Base-by-base conservation (phyloP, 768 basidiomycete species). In the Tulasnella sp. region DNA sequence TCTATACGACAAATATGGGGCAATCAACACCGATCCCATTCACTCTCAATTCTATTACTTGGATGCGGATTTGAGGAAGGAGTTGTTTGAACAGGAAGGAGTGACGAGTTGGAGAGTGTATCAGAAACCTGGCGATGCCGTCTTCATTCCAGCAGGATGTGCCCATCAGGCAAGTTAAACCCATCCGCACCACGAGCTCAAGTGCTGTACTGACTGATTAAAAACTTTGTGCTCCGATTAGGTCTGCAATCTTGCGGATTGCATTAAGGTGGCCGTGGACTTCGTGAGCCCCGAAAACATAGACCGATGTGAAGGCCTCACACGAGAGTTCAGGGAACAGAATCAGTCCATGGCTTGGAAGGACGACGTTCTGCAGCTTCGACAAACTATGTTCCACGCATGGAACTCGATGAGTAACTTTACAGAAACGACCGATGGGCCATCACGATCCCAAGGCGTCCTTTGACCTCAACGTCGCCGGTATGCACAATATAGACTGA, bases 221-320 rank as follows among this genome's bases (percentile, higher is more conserved):
- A n/a, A n/a, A n/a, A n/a, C n/a, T n/a, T n/a, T n/a, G 43, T 29
- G 69, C 41, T 73, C 68, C 58, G 71, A 70, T 65, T 65, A 19
- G 83, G 93, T 96, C 8, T 86, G 87, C 65, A 96, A 97, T 69
- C 73, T 93, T 52, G 79, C 90, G n/a, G 92, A 96, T 70, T 94
- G 89, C 67, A 84, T 97, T 74, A 97, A 97, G 73, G 89, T 96
- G 53, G 93, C 94, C 27, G 79, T 86, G 66, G 94, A 97, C 72
- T 97, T 92, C 70, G 91, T 96, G 64, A 89, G 86, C 76, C 86
- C 92, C 44, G 89, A 96, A 74, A 96, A 95, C 69, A 84, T 97
- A 41, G 75, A 73, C 50, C 80, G 90, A 32, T 97, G 94, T 71
- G 88, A 88, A 71, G 76, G 77, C 69, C 77, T 97, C 58, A 93